Evolutionary conservation across 805 yeast species (phyloP).

Genomic region (Starmerella sp.): DNA sequence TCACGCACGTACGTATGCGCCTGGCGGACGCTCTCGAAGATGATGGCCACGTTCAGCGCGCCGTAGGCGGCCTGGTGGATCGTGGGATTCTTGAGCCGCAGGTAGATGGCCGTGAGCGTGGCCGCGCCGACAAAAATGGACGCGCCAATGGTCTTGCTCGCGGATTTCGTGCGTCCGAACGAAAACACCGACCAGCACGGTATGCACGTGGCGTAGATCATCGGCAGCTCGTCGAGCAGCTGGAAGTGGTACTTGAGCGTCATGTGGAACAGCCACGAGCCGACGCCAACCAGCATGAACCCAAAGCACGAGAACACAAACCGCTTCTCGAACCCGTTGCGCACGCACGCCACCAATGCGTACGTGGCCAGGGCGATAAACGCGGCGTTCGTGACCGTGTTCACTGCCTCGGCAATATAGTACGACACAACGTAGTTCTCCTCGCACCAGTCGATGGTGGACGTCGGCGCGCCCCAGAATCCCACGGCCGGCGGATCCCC

Average conservation of each 20-base stretch:
- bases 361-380: slow-evolving; percentile 46
- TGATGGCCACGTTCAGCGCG: slow-evolving; percentile 58
- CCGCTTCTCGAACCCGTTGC: slow-evolving; percentile 54
- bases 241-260: slow-evolving; percentile 83
- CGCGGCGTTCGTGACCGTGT: slow-evolving; percentile 64
- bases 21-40: slow-evolving; percentile 46
- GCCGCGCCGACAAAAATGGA: slow-evolving; percentile 45
- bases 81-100: slow-evolving; percentile 67
- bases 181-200: slow-evolving; percentile 80
- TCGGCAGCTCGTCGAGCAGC: slow-evolving; percentile 87
- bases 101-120: slow-evolving; percentile 56
- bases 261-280: slow-evolving; percentile 95
- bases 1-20: slow-evolving; percentile 45
- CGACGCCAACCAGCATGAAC: slow-evolving; percentile 80
- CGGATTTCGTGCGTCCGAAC: slow-evolving; percentile 37
- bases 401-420: slow-evolving; percentile 82
- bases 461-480: slow-evolving; percentile 39
- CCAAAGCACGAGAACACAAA: slow-evolving; percentile 66
- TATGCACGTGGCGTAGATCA: slow-evolving; percentile 95
- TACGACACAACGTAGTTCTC: slow-evolving; percentile 83
- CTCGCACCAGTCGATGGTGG: slow-evolving; percentile 99
- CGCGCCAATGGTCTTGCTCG: slow-evolving; percentile 37
- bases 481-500: slow-evolving; percentile 20
- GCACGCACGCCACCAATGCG: slow-evolving; percentile 50
- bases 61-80: slow-evolving; percentile 85